A percentile compares a stretch with the other conserved stretches of the same genome.
Conservation (phyloP, 305 asterid genomes). For the Fraxinus nigra region DNA sequence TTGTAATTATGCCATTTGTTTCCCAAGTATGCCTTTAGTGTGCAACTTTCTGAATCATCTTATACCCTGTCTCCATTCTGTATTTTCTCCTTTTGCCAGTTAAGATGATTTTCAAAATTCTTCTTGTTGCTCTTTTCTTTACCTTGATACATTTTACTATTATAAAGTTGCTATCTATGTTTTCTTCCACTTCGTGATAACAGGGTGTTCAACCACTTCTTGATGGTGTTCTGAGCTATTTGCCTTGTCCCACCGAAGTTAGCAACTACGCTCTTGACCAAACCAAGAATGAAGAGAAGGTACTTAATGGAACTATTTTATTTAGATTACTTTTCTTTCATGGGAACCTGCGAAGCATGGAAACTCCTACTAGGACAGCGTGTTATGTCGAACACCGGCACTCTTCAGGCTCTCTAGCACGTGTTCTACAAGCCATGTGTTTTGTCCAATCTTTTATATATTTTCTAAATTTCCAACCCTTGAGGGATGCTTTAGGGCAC, state of each 20-base stretch:
- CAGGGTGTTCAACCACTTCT: slow-evolving; percentile 97
- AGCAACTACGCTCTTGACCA: slow-evolving; percentile 87
- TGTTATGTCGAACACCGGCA: background rate
- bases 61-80: background rate
- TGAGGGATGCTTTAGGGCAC: background rate
- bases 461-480: background rate
- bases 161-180: slow-evolving; percentile 14
- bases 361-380: background rate
- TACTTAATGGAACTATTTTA: slow-evolving; percentile 21
- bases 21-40: background rate
- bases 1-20: background rate
- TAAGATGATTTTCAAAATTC: slow-evolving; percentile 1
- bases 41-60: slow-evolving; percentile 1
- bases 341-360: background rate
- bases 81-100: background rate
- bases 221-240: slow-evolving; percentile 88
- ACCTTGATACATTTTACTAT: slow-evolving; percentile 12
- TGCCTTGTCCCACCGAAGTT: slow-evolving; percentile 91
- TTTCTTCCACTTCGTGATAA: slow-evolving; percentile 26
- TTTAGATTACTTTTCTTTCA: slow-evolving; percentile 18
- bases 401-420: background rate
- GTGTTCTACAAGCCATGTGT: background rate
- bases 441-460: background rate
- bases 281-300: slow-evolving; percentile 90
- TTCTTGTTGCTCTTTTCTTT: background rate